These are phyloP conservation scores for Cyclotella cryptica DNA, from an alignment of 108 stramenopile species.

Conservation along the genomic window DNA sequence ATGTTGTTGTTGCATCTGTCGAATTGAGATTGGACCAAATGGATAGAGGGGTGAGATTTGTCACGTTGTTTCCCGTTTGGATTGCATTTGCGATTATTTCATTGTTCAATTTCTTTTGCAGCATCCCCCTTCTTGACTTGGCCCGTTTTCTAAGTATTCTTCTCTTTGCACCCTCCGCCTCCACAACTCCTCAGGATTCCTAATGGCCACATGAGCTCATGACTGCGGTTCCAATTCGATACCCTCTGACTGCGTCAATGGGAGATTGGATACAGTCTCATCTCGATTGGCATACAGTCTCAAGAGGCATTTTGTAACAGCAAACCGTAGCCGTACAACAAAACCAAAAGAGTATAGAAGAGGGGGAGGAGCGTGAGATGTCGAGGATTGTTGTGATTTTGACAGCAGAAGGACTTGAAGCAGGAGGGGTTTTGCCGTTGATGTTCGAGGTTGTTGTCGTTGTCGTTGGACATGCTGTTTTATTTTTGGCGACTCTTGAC, in stretches of 20 bases:
- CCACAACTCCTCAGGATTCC: slow-evolving; percentile 30
- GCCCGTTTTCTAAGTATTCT: slow-evolving; percentile 17
- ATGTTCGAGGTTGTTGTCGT: neutral
- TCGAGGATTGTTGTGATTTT: slow-evolving; percentile 26
- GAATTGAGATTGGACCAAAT: neutral
- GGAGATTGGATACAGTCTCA: neutral
- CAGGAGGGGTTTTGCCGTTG: slow-evolving; percentile 21
- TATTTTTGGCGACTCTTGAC: neutral
- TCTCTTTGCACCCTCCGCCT: slow-evolving; percentile 1
- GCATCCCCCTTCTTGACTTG: neutral
- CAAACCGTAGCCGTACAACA: slow-evolving; percentile 28
- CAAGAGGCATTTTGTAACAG: slow-evolving; percentile 4
- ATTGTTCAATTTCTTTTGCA: neutral
- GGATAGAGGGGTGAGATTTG: neutral
- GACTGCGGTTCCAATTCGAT: slow-evolving; percentile 24
- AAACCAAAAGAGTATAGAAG: slow-evolving; percentile 9
- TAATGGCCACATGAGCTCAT: slow-evolving; percentile 22
- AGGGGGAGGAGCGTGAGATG: slow-evolving; percentile 18
- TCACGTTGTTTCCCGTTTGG: neutral
- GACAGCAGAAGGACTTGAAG: slow-evolving; percentile 40
- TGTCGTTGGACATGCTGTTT: too few species aligned
- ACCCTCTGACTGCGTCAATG: neutral
- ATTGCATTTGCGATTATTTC: neutral
- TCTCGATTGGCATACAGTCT: neutral
- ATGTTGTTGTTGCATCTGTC: neutral